Conservation (phyloP, 345 rosid species). For the Sapria himalayana region DNA sequence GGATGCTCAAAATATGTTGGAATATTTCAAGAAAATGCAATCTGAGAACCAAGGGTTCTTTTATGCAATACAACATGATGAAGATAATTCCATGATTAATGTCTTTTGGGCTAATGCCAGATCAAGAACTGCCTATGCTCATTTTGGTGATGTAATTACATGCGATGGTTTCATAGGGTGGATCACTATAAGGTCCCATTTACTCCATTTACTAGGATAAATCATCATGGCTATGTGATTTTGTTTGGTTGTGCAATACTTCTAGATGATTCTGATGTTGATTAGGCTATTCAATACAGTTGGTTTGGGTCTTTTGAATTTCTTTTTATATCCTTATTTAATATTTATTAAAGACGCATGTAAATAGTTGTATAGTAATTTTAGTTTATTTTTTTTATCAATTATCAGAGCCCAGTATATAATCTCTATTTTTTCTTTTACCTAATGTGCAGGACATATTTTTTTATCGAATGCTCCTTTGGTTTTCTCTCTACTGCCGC, state of each 20-base stretch:
- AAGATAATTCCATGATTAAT: slow-evolving; percentile 40
- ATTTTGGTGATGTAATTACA: slow-evolving; percentile 45
- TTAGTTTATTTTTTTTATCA: no score
- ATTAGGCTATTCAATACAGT: slow-evolving; percentile 78
- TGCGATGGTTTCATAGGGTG: slow-evolving; percentile 48
- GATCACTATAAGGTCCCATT: slow-evolving; percentile 53
- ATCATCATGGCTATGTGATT: slow-evolving; percentile 47
- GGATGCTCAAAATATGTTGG: slow-evolving; percentile 39
- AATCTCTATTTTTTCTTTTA: no score
- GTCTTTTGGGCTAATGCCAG: slow-evolving; percentile 63
- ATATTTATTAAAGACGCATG: no score
- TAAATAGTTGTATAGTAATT: no score
- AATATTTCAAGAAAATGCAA: slow-evolving; percentile 49
- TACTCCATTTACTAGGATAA: slow-evolving; percentile 49
- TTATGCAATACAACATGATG: slow-evolving; percentile 52
- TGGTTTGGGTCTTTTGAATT: no score
- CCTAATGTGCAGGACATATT: no score
- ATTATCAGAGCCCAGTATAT: no score
- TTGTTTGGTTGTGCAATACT: slow-evolving; percentile 54
- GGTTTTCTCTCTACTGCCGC: no score
- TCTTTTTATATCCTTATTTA: no score
- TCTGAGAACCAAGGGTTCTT: slow-evolving; percentile 44
- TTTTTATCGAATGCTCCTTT: no score
- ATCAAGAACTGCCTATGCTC: slow-evolving; percentile 37
- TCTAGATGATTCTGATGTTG: slow-evolving; percentile 57